These are phyloP conservation scores for Brassica hybrid DNA, from an alignment of 441 rosid genomes.

Conservation along the genomic window DNA sequence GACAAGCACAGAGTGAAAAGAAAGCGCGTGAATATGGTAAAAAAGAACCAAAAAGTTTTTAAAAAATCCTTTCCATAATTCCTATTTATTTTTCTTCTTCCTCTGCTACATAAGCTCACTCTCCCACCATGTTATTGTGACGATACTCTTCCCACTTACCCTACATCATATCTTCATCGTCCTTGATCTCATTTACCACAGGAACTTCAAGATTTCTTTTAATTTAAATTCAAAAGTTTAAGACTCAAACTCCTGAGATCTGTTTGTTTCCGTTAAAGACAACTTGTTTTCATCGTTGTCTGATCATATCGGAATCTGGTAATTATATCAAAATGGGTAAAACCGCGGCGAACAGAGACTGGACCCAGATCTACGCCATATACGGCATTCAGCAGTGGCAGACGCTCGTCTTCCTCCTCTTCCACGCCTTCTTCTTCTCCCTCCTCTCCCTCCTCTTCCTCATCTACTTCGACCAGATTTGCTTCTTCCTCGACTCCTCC, in stretches of 20 bases:
- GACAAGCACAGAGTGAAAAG: conserved; percentile 38
- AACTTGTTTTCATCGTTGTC: conserved; percentile 17
- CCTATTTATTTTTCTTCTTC: background rate
- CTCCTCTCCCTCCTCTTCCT: conserved; percentile 60
- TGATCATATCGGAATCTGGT: conserved; percentile 12
- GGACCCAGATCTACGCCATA: conserved; percentile 91
- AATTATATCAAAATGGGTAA: conserved; percentile 46
- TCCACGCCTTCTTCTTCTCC: conserved; percentile 78
- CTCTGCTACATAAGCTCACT: conserved; percentile 30
- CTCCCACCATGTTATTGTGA: conserved; percentile 28
- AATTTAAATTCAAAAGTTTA: background rate
- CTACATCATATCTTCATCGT: conserved; percentile 9
- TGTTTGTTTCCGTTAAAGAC: conserved; percentile 10
- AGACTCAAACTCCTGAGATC: conserved; percentile 12
- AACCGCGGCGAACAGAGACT: conserved; percentile 55
- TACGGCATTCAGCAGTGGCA: conserved; percentile 95
- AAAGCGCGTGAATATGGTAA: conserved; percentile 40
- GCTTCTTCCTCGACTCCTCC: conserved; percentile 54
- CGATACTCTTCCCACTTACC: conserved; percentile 24
- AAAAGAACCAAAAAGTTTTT: conserved; percentile 7
- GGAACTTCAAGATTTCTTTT: background rate
- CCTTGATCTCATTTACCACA: background rate
- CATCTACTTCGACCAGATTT: conserved; percentile 61
- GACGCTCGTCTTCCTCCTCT: conserved; percentile 70
- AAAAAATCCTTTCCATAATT: background rate